Evolutionary conservation across 108 stramenopile genomes (phyloP).

Genomic region (Aurantiochytrium sp.): DNA sequence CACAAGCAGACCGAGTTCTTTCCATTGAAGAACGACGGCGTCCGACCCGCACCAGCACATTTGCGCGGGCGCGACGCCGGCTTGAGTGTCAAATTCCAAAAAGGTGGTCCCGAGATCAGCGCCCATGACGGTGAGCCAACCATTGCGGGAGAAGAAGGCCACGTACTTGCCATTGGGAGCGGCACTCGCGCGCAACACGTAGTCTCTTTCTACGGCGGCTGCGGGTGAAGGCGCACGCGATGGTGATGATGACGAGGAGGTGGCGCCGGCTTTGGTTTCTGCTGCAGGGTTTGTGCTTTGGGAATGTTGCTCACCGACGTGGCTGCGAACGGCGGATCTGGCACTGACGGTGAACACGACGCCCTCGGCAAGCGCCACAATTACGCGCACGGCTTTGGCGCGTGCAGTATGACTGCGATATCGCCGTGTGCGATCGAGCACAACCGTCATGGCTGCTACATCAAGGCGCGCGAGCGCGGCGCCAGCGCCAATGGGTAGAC

Average conservation of each 20-base stretch:
- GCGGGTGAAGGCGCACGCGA: background rate
- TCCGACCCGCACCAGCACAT: constrained; percentile 94
- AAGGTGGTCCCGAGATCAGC: constrained; percentile 75
- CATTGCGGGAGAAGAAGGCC: constrained; percentile 77
- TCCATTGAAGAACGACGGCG: constrained; percentile 81
- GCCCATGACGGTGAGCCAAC: constrained; percentile 77
- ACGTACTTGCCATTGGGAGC: constrained; percentile 88
- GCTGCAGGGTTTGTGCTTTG: background rate
- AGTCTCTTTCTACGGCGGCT: background rate
- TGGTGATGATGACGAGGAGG: background rate
- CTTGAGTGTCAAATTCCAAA: constrained; percentile 75
- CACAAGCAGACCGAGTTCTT: constrained; percentile 78
- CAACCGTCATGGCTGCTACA: background rate
- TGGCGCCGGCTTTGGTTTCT: background rate
- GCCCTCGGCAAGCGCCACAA: background rate
- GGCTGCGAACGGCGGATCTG: background rate
- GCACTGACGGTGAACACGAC: background rate
- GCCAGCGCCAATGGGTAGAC: background rate
- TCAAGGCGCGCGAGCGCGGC: background rate
- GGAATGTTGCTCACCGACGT: background rate
- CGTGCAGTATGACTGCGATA: background rate
- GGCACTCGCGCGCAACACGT: constrained; percentile 67
- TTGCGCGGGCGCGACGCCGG: constrained; percentile 59
- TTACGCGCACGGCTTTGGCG: background rate
- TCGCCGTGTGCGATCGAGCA: background rate